Evolutionary conservation across 805 yeast genomes (phyloP), one percentile per base, ranked within the genome.

Genomic region (Metschnikowia kofuensis): DNA sequence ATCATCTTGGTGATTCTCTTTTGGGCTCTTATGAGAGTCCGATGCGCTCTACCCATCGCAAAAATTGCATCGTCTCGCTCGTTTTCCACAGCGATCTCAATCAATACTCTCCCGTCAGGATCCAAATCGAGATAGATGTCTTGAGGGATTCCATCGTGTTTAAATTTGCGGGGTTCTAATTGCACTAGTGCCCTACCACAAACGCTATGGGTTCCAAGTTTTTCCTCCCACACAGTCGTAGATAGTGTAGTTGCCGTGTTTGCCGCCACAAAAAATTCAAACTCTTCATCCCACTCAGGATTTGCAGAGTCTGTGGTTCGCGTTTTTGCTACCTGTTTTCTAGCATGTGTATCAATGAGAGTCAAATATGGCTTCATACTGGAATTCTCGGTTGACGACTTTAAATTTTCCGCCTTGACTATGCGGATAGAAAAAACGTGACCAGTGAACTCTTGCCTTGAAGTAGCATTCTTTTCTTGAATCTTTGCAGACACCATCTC

Each of bases 231-330:
- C 0, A 87, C 78, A 1, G 85, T 83, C 1, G 82, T 78, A 1
- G 82, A 76, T 1, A 86, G 54, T 28, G 80, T 72, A 35, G 76
- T 67, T 1, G 77, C 61, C 1, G 76, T 65, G 21, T 72, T 66
- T 0, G 76, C 73, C 13, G 66, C 63, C 12, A 72, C 44, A 4
- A 70, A 68, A 8, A 72, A 50, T 63, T 89, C 96, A 62, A 89
- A 88, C 48, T 86, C 87, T 68, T 91, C 96, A 58, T 88, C 87
- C 95, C 95, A 92, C 13, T 77, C 79, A 0, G 97, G 97, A 57
- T 83, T 82, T 32, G 78, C 68, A 5, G 83, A 79, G 30, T 75
- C 71, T 4, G 87, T 71, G 0, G 84, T 77, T 56, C 87, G 74
- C 0, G 98, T 91, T 51, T 80, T 82, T 2, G 86, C 91, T 32